Percentiles rank a stretch among this genome's conserved stretches.
These are phyloP conservation scores for Apiospora sp. DNA, from an alignment of 2,329 filamentous ascomycete genomes.

Conservation along the genomic window DNA sequence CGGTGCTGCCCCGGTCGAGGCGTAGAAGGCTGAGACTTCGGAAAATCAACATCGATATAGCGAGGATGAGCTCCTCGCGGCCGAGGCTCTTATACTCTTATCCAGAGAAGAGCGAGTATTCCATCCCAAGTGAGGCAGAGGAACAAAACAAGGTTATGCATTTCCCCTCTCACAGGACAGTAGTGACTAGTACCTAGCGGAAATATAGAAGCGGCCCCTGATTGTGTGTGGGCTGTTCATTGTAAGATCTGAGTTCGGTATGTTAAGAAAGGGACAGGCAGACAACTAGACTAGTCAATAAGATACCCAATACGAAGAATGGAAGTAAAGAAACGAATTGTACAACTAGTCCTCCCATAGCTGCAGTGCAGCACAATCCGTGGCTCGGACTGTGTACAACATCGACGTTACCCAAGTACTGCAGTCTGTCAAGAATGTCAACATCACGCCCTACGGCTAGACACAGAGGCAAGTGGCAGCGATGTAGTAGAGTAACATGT, in stretches of 20 bases:
- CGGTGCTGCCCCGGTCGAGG: slow-evolving; percentile 1
- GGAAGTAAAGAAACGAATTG: neutral
- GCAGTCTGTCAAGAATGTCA: neutral
- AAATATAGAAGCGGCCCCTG: neutral
- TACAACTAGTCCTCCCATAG: neutral
- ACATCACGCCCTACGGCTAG: neutral
- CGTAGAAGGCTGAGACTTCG: slow-evolving; percentile 14
- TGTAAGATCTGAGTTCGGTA: neutral
- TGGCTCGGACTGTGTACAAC: too few relatives aligned
- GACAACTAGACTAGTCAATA: neutral
- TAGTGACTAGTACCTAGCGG: neutral
- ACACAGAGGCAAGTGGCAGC: neutral
- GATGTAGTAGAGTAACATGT: neutral
- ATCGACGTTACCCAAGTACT: too few relatives aligned
- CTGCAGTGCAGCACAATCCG: too few relatives aligned
- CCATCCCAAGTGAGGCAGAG: neutral
- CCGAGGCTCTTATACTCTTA: neutral
- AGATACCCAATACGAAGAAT: slow-evolving; percentile 18
- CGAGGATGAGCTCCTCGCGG: neutral
- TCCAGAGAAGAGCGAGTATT: neutral
- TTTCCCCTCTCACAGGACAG: neutral
- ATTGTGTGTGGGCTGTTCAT: neutral
- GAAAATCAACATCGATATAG: neutral
- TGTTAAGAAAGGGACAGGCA: neutral
- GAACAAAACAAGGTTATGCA: neutral